Conservation (phyloP, 1,139 yeast species). For the Yamadazyma triangularis region DNA sequence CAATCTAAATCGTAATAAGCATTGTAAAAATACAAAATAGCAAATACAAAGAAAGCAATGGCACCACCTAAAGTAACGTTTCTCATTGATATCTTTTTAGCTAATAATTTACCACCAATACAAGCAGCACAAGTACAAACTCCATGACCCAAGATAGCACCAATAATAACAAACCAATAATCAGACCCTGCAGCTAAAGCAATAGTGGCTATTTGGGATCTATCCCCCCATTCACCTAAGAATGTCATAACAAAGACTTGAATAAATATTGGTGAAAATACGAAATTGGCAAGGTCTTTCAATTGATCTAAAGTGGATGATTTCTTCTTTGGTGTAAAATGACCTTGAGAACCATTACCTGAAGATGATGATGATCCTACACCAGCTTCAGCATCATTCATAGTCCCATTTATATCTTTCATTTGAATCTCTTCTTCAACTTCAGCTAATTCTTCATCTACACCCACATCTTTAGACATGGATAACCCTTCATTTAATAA, state of each 20-base stretch:
- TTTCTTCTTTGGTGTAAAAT: constrained; percentile 6
- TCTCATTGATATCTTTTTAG: constrained; percentile 85
- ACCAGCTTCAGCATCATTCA: constrained; percentile 59
- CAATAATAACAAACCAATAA: constrained; percentile 83
- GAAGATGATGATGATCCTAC: too few relatives aligned
- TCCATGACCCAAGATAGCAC: constrained; percentile 88
- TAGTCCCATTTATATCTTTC: constrained; percentile 47
- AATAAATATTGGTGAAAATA: constrained; percentile 87
- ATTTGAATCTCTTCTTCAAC: constrained; percentile 90
- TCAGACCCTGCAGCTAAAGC: constrained; percentile 98
- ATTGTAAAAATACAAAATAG: constrained; percentile 73
- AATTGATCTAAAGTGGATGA: constrained; percentile 28
- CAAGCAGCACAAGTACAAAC: constrained; percentile 93
- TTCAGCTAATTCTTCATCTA: constrained; percentile 92
- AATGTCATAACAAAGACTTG: constrained; percentile 96
- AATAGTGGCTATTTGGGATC: constrained; percentile 95
- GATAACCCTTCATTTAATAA: constrained; percentile 74
- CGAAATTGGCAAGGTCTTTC: constrained; percentile 51
- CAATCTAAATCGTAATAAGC: constrained; percentile 39
- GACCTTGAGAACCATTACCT: constrained; percentile 2
- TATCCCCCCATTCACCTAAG: constrained; percentile 98
- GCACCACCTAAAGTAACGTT: constrained; percentile 92
- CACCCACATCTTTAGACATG: constrained; percentile 80
- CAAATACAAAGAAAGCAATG: constrained; percentile 74
- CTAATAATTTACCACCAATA: constrained; percentile 84